phyloP scores from a whole-genome alignment of 257 asterid genomes.

The Ilex asprella region DNA sequence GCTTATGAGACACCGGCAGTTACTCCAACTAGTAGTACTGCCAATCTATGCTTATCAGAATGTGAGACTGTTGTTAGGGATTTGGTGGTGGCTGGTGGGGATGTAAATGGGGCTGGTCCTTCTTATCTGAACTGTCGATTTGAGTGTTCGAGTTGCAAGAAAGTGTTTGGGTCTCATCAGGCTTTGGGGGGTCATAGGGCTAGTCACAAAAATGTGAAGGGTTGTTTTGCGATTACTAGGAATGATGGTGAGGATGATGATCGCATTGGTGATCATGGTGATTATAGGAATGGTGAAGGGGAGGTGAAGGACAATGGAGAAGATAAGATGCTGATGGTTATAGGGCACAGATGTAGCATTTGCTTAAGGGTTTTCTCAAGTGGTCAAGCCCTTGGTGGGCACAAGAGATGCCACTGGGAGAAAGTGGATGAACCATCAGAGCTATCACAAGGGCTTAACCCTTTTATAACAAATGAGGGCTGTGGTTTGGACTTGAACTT shows the following conservation, averaged over 20 bases:
- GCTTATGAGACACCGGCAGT: conserved; percentile 11
- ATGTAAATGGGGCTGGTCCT: conserved; percentile 9
- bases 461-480: conserved; percentile 10
- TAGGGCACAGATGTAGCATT: conserved; percentile 49
- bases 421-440: conserved; percentile 26
- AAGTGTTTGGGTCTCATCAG: conserved; percentile 77
- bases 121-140: conserved; percentile 24
- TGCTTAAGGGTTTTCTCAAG: conserved; percentile 71
- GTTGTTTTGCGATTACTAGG: conserved; percentile 66
- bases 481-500: conserved; percentile 32
- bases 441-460: conserved; percentile 10
- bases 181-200: conserved; percentile 83
- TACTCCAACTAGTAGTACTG: conserved; percentile 10
- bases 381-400: conserved; percentile 79
- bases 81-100: neutral
- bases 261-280: conserved; percentile 4
- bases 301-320: conserved; percentile 6
- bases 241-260: conserved; percentile 23
- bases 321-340: conserved; percentile 8
- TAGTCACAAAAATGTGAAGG: conserved; percentile 83
- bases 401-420: conserved; percentile 81
- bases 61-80: conserved; percentile 5
- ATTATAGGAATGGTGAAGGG: neutral
- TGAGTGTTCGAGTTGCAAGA: conserved; percentile 81
- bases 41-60: conserved; percentile 14